Evolutionary conservation across 345 rosid genomes (phyloP).

Genomic region (Xanthoceras sorbifolium): DNA sequence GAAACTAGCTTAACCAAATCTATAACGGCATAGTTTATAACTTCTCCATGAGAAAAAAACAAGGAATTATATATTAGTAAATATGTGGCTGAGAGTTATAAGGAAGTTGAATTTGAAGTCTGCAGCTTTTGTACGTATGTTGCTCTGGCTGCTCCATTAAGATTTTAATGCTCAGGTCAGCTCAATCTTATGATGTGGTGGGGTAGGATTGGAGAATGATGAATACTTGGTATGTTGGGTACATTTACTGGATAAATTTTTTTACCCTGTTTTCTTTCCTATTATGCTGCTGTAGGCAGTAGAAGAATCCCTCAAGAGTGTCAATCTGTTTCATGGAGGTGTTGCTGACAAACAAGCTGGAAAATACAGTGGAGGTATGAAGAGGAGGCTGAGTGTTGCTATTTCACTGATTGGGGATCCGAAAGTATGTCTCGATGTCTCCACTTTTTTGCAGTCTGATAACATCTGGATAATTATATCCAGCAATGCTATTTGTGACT

Average conservation of each 20-base stretch:
- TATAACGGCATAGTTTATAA: background rate
- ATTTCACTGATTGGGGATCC: constrained; percentile 95
- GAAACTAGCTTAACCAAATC: background rate
- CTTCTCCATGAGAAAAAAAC: background rate
- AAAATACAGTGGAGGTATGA: constrained; percentile 98
- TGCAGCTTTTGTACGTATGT: background rate
- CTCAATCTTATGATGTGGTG: background rate
- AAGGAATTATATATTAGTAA: background rate
- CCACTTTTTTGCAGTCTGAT: background rate
- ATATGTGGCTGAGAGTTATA: background rate
- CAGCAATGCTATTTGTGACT: constrained; percentile 7
- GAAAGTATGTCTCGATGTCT: constrained; percentile 46
- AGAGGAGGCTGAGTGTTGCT: constrained; percentile 96
- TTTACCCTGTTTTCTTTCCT: constrained; percentile 12
- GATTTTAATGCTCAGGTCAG: background rate
- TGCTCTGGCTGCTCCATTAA: background rate
- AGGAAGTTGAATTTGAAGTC: background rate
- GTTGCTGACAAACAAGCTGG: constrained; percentile 86
- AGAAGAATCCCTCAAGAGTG: constrained; percentile 80
- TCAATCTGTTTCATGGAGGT: constrained; percentile 78
- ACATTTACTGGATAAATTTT: background rate
- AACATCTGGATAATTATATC: constrained; percentile 5
- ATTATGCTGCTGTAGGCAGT: constrained; percentile 59
- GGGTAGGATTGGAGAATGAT: background rate
- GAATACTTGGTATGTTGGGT: background rate